Base-by-base conservation (phyloP, 768 basidiomycete species). In the Trametes cinnabarina region DNA sequence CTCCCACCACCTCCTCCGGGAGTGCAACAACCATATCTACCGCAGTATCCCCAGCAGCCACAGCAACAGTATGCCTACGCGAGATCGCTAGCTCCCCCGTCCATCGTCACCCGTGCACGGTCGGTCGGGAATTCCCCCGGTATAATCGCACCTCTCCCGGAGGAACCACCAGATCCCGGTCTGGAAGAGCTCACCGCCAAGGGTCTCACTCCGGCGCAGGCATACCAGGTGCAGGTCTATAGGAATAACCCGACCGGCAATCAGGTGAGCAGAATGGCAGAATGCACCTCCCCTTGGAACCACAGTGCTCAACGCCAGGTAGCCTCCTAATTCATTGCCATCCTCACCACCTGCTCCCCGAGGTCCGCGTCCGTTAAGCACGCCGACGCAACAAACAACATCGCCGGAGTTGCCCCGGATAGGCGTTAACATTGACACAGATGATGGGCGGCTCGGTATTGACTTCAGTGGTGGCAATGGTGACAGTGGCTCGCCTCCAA, bases 211-310 rank as follows among this genome's bases (percentile, higher is more conserved):
- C 84, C 88, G 42, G 87, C 88, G 10, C 90, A 92, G 69, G 85
- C 87, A 34, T 92, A 91, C 73, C 91, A 90, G 66, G 83, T 85
- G 8, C 88, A 92, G 69, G 79, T 90, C 44, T 85, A 84, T 65
- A 73, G 72, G 57, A 82, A 77, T 65, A 76, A 70, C 55, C 73
- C 79, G 40, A 65, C 72, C 46, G 66, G 64, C 15, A 72, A 71
- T 23, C 68, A 66, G 23, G 59, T 63, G 37, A 42, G 77, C 74
- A 11, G 68, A 70, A 44, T 70, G 76, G 77, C 74, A 11, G 68
- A 70, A 44, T 70, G 76, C 61, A 32, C 75, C 69, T 55, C 66
- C 47, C 62, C 53, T 35, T 60, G 58, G n/a, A 54, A 57, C 41
- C 63, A 35, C 55, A 40, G 48, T 26, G 23, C 44, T 26, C n/a